These are phyloP conservation scores for Saturnispora sanitii DNA, from an alignment of 805 yeast genomes.

Conservation along the genomic window DNA sequence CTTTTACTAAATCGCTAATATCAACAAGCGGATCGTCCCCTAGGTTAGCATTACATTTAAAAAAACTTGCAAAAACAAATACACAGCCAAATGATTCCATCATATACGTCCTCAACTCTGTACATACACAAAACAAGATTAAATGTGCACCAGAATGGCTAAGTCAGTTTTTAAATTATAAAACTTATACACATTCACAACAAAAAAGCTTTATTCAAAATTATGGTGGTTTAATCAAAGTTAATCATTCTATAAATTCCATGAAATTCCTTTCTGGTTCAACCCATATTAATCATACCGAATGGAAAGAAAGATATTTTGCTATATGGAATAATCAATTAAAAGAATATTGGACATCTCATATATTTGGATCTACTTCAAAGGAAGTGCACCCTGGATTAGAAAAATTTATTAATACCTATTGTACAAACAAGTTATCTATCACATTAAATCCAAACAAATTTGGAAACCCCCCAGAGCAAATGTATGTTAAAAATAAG, in stretches of 20 bases:
- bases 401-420: not conserved
- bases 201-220: not conserved
- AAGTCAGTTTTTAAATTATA: not conserved
- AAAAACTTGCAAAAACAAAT: not conserved
- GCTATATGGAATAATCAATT: not conserved
- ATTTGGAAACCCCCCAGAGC: conserved; percentile 1
- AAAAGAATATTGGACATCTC: not conserved
- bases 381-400: not conserved
- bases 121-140: not conserved
- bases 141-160: conserved; percentile 1
- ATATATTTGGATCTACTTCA: not conserved
- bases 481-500: conserved; percentile 1
- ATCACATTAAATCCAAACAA: conserved; percentile 3
- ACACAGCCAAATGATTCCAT: conserved; percentile 4
- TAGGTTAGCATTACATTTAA: not conserved
- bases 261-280: conserved; percentile 2
- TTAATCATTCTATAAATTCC: conserved; percentile 2
- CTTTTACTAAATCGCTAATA: conserved; percentile 1
- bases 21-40: not conserved
- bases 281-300: not conserved
- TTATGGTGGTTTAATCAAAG: conserved; percentile 3
- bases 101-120: not conserved
- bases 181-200: conserved; percentile 4
- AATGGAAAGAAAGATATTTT: conserved; percentile 1
- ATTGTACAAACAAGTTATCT: not conserved